Conservation (phyloP, 169 alveolate genomes). For the Nephromyces sp. region DNA sequence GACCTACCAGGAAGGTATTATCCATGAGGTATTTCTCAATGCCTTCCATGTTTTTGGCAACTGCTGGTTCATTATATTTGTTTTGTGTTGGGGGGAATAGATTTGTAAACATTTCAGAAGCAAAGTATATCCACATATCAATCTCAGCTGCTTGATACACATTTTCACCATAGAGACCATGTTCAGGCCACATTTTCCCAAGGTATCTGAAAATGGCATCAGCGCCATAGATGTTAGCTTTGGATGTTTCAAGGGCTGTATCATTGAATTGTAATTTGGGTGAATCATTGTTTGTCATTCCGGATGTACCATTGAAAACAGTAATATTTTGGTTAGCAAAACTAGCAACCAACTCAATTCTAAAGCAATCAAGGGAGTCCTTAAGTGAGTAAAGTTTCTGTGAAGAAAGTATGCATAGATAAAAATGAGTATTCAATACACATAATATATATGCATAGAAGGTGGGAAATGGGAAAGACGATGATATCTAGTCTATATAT, state of each 20-base stretch:
- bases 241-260: background rate
- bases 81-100: slow-evolving; percentile 13
- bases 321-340: background rate
- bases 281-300: background rate
- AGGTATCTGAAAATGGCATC: background rate
- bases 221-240: background rate
- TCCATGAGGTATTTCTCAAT: slow-evolving; percentile 26
- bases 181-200: background rate
- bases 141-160: slow-evolving; percentile 18
- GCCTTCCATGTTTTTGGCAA: slow-evolving; percentile 15
- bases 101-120: slow-evolving; percentile 29
- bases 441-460: no score
- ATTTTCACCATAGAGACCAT: slow-evolving; percentile 23
- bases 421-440: no score
- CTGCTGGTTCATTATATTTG: slow-evolving; percentile 12
- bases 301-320: background rate
- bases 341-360: background rate
- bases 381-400: background rate
- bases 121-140: slow-evolving; percentile 32
- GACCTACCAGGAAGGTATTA: slow-evolving; percentile 34
- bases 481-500: no score
- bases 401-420: no score
- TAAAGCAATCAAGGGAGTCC: background rate
- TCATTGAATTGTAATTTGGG: background rate
- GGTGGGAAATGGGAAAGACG: no score